Conservation (phyloP, 2,329 filamentous ascomycete species). For the Ampelomyces quisqualis region DNA sequence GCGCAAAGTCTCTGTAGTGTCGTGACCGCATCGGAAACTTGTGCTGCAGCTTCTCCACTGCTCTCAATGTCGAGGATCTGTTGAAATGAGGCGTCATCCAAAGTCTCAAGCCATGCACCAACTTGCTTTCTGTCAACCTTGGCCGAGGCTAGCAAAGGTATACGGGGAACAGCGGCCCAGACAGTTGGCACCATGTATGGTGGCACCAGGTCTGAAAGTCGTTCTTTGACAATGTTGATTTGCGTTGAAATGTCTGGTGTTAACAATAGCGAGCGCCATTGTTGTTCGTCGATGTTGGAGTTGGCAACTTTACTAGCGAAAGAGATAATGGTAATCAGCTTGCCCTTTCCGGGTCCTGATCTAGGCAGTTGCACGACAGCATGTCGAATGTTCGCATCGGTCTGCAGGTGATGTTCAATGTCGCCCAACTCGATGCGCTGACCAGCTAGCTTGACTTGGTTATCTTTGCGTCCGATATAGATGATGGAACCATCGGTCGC, state of each 20-base stretch:
- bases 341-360: slow-evolving; percentile 44
- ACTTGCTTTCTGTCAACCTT: slow-evolving; percentile 40
- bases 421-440: slow-evolving; percentile 41
- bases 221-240: slow-evolving; percentile 35
- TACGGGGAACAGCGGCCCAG: slow-evolving; percentile 43
- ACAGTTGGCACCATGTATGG: slow-evolving; percentile 36
- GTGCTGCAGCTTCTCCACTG: slow-evolving; percentile 16
- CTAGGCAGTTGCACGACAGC: slow-evolving; percentile 49
- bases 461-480: slow-evolving; percentile 37
- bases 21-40: slow-evolving; percentile 12
- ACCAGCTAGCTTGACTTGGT: slow-evolving; percentile 40
- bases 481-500: slow-evolving; percentile 29
- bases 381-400: slow-evolving; percentile 37
- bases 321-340: slow-evolving; percentile 49
- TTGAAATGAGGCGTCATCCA: slow-evolving; percentile 45
- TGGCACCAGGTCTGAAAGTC: slow-evolving; percentile 28
- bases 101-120: slow-evolving; percentile 48
- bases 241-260: slow-evolving; percentile 29
- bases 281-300: slow-evolving; percentile 17
- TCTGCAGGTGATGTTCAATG: slow-evolving; percentile 34
- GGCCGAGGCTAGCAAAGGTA: slow-evolving; percentile 31
- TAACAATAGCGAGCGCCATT: slow-evolving; percentile 36
- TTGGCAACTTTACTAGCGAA: slow-evolving; percentile 27
- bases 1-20: slow-evolving; percentile 45
- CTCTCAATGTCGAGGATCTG: slow-evolving; percentile 44